Evolutionary conservation across 1,284 basidiomycete species (phyloP), one percentile per base, ranked within the genome.

Genomic region (Phlebopus sp.): DNA sequence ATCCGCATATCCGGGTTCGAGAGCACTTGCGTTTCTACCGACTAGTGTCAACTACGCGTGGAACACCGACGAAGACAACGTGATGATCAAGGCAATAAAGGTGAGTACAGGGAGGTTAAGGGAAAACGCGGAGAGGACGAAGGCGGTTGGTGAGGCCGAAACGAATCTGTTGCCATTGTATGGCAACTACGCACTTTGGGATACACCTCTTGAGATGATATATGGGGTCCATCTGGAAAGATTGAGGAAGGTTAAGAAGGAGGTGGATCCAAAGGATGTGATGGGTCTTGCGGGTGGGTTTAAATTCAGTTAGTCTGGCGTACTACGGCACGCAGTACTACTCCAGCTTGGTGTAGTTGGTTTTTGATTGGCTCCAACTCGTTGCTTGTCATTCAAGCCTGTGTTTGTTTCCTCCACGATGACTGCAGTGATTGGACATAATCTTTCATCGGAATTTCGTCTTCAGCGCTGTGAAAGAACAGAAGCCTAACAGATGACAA

Each of bases 221-320:
- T 81, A 76, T 53, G 78, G 78, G 1, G 59, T 54, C 7, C 77
- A 78, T 53, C 35, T 78, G 10, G 54, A 58, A 1, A 57, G 52
- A 29, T 53, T 81, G 49, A 53, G 63, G 43, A 52, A 46, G 5
- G 57, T 79, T 18, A 76, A 74, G 59, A 59, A 56, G 11, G 46
- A 50, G 38, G 68, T 73, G 39, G 78, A 81, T 50, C 78, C 78
- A 0, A 42, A 59, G 6, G 70, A 75, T 52, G 67, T 79, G 5
- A 81, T 81, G 78, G 71, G 64, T 5, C 69, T 79, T 15, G 68
- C 78, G 6, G 78, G 78, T 1, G 78, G 78, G 0, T 80, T 46
- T 6, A 46, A 46, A 19, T 41, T 46, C 29, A 29, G 27, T 42
- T n/a, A 42, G 14, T 8, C 27, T 29, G 27, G 27, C 27, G 27